Evolutionary conservation across 148 eudicot species (phyloP), one percentile per base, ranked within the genome.

Genomic region (Rheum nobile): DNA sequence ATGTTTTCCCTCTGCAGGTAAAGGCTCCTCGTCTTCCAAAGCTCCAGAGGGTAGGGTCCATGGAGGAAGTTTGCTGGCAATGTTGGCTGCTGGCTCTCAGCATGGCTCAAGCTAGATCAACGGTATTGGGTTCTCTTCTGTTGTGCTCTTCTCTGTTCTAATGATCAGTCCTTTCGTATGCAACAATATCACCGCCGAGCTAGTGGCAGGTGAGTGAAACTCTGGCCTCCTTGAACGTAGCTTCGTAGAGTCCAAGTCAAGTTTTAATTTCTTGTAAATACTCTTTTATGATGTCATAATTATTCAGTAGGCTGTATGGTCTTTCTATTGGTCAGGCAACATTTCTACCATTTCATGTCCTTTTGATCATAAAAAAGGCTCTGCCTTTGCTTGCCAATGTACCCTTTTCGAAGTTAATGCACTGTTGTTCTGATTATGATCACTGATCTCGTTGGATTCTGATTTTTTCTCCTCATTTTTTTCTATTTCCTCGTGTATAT

Each of bases 21-120:
- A 65, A 65, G n/a, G 22, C 41, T 1, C 39, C 10, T 11, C 37
- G 6, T 67, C 28, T n/a, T 55, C 43, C 50, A 74, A 22, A 39
- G 74, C 61, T 22, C 72, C 84, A 13, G 96, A 91, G 85, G 96
- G 91, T 52, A 83, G 96, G 75, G 93, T 88, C 31, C 91, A 84
- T 72, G 91, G 91, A 8, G 96, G 96, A 34, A 72, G 89, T 46
- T 83, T 88, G 12, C 87, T 88, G 85, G 89, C 92, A 32, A 75
- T 89, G 89, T 85, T 88, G n/a, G 39, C 70, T 65, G 70, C 22
- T 29, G 21, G 38, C 39, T 31, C 70, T 32, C 14, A 34, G 32
- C 70, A 31, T 65, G 70, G 70, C 38, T 65, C 70, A 17, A 65
- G 22, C 38, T 65, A 65, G 70, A 65, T 1, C 12, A 28, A 28